Evolutionary conservation across 78 protist species (phyloP).

Genomic region (Dictyostelium capitatum): DNA sequence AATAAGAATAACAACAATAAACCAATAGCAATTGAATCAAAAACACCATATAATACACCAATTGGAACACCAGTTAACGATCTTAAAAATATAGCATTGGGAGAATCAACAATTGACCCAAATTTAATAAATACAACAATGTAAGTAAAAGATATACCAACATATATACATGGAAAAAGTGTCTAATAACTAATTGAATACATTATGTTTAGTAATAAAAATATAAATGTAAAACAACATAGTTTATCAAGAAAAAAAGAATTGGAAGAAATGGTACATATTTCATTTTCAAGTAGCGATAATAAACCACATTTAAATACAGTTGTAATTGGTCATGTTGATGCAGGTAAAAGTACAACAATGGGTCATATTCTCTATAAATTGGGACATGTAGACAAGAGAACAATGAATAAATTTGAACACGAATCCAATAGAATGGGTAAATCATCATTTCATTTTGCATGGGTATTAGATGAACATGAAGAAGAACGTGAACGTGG

Average conservation of each 20-base stretch:
- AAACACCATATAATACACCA: constrained; percentile 68
- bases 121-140: constrained; percentile 8
- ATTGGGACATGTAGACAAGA: constrained; percentile 81
- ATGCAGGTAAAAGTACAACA: constrained; percentile 95
- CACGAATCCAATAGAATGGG: constrained; percentile 91
- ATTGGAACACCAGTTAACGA: constrained; percentile 37
- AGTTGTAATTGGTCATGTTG: constrained; percentile 95
- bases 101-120: constrained; percentile 2
- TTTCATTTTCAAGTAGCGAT: constrained; percentile 16
- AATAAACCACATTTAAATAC: constrained; percentile 80
- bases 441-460: constrained; percentile 96
- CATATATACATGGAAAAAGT: too few species aligned
- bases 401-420: constrained; percentile 91
- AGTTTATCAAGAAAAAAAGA: constrained; percentile 60
- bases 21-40: not conserved
- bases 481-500: constrained; percentile 92
- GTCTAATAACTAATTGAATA: too few species aligned
- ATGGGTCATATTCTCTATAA: constrained; percentile 95
- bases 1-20: not conserved
- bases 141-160: too few species aligned
- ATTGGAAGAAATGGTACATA: constrained; percentile 71
- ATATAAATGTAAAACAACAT: constrained; percentile 71
- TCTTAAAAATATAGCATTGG: constrained; percentile 9
- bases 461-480: constrained; percentile 98
- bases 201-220: too few species aligned